Conservation (phyloP, 257 asterid genomes). For the Solanum piurae region DNA sequence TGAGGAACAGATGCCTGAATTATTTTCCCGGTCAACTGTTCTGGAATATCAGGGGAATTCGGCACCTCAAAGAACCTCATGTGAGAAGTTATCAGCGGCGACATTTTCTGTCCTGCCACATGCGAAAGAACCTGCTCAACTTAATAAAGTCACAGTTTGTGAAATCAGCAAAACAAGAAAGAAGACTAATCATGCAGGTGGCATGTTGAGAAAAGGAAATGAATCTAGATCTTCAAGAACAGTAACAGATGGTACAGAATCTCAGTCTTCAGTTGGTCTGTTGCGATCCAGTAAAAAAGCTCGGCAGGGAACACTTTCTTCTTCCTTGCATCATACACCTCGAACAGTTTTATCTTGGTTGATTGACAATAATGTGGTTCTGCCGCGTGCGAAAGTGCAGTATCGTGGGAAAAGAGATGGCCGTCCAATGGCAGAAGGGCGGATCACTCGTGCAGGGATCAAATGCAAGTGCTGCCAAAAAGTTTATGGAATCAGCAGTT, state of each 20-base stretch:
- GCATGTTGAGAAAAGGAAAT: constrained; percentile 20
- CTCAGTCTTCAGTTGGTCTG: constrained; percentile 22
- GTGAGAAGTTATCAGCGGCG: constrained; percentile 6
- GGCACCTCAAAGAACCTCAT: not conserved
- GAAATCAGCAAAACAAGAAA: constrained; percentile 14
- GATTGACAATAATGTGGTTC: constrained; percentile 55
- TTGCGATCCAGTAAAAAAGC: constrained; percentile 43
- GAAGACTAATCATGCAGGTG: constrained; percentile 15
- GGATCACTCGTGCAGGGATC: constrained; percentile 58
- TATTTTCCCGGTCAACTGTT: constrained; percentile 8
- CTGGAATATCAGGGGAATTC: not conserved
- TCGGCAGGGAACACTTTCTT: constrained; percentile 15
- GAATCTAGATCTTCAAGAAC: constrained; percentile 7
- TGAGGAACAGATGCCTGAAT: not conserved
- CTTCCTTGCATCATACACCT: constrained; percentile 42
- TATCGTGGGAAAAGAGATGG: constrained; percentile 25
- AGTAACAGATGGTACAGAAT: constrained; percentile 12
- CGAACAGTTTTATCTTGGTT: constrained; percentile 60
- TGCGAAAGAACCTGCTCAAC: constrained; percentile 15
- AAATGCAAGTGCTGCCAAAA: constrained; percentile 55
- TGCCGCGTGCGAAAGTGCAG: constrained; percentile 45
- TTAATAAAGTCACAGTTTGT: constrained; percentile 4
- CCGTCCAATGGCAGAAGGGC: constrained; percentile 34
- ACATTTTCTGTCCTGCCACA: constrained; percentile 6
- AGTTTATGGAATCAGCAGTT: constrained; percentile 32